Conservation (phyloP, 495 filamentous ascomycete species). For the Penicillium nucicola region DNA sequence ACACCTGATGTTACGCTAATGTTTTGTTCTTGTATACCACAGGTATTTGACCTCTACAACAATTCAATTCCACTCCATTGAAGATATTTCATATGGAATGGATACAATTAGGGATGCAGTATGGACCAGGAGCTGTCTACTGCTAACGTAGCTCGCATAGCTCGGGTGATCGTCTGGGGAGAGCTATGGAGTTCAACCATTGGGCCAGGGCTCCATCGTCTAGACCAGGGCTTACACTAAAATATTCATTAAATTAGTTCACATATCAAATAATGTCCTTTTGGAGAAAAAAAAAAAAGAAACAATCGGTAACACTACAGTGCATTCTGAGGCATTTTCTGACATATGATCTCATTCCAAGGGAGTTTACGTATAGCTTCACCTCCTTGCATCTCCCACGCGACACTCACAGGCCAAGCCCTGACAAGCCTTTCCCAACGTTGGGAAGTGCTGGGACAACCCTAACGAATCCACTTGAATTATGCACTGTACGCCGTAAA, state of each 20-base stretch:
- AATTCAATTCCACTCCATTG: too few species aligned
- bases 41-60: too few species aligned
- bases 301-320: too few species aligned
- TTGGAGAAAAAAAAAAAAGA: too few species aligned
- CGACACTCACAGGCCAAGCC: slow-evolving; percentile 1
- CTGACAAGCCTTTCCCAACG: slow-evolving; percentile 3
- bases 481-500: slow-evolving; percentile 1
- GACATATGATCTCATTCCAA: neutral
- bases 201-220: too few species aligned
- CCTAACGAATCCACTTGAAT: neutral
- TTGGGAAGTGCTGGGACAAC: slow-evolving; percentile 4
- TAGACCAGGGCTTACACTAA: too few species aligned
- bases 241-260: too few species aligned
- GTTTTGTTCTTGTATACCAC: neutral
- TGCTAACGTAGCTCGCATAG: too few species aligned
- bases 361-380: too few species aligned
- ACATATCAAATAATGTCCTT: too few species aligned
- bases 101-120: neutral
- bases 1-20: neutral
- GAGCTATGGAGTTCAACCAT: slow-evolving; percentile 2
- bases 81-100: neutral
- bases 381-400: neutral
- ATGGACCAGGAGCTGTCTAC: neutral
- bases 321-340: too few species aligned
- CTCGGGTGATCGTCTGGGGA: slow-evolving; percentile 1